phyloP scores from a whole-genome alignment of 495 filamentous ascomycete species.

The Aspergillus ostianus region DNA sequence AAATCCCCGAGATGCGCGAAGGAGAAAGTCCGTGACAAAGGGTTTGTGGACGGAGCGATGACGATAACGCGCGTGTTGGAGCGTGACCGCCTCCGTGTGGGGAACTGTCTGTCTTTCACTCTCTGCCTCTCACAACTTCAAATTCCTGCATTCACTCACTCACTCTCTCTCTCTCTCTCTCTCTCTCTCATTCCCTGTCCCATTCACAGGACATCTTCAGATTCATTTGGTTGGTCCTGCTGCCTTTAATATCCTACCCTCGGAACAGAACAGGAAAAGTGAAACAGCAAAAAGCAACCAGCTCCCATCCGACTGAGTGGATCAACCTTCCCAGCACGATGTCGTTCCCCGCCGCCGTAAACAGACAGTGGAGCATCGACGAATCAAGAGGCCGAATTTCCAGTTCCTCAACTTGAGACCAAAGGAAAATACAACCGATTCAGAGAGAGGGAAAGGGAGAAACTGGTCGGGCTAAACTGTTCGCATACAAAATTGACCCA shows the following conservation, averaged over 20 bases:
- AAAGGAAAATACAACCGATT: neutral
- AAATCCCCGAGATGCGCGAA: neutral
- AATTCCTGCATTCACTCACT: neutral
- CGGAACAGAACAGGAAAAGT: neutral
- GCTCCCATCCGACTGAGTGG: neutral
- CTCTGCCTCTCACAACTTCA: neutral
- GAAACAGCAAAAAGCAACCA: neutral
- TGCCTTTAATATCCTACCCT: neutral
- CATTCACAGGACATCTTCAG: neutral
- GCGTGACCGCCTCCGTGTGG: slow-evolving; percentile 24
- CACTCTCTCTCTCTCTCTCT: too few species aligned
- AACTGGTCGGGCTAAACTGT: neutral
- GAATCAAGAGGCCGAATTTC: neutral
- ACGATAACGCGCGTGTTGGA: slow-evolving; percentile 14
- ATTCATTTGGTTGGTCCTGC: neutral
- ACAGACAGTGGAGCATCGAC: slow-evolving; percentile 14
- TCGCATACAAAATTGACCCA: neutral
- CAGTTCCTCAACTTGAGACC: neutral
- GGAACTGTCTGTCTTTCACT: slow-evolving; percentile 3
- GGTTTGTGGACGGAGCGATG: slow-evolving; percentile 8
- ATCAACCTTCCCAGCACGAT: neutral
- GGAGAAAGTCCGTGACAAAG: slow-evolving; percentile 2
- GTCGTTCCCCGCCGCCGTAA: slow-evolving; percentile 11
- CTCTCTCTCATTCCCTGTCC: neutral
- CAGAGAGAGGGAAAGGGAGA: neutral